phyloP scores from a whole-genome alignment of 2,329 filamentous ascomycete species.

The Scedosporium dehoogii region DNA sequence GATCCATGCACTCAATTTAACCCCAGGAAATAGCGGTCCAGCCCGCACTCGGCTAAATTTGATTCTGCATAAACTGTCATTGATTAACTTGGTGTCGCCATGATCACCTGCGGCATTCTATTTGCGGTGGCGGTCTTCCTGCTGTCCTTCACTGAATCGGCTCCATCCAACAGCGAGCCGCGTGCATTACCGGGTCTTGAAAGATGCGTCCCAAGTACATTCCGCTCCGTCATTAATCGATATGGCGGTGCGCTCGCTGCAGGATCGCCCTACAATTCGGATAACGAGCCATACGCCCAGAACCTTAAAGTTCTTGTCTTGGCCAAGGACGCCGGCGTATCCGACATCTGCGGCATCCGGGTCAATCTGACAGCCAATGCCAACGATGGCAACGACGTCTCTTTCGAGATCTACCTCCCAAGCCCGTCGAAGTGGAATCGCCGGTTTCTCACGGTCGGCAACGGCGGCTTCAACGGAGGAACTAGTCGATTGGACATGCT shows the following conservation, averaged over 20 bases:
- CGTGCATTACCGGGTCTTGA: background rate
- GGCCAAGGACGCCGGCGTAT: background rate
- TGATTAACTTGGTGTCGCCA: background rate
- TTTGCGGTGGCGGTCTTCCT: background rate
- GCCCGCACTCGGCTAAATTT: background rate
- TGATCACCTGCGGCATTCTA: background rate
- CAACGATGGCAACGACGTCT: background rate
- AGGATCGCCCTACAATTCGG: background rate
- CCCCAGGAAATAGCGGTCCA: background rate
- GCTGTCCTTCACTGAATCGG: background rate
- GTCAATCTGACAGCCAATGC: background rate
- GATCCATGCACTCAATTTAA: background rate
- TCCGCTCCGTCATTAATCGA: background rate
- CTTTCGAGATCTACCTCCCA: background rate
- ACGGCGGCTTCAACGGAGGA: constrained; percentile 17
- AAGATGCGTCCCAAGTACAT: background rate
- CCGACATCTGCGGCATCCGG: background rate
- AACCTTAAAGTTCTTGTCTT: background rate
- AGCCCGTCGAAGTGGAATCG: background rate
- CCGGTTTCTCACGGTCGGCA: background rate
- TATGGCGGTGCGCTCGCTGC: background rate
- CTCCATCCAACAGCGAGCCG: background rate
- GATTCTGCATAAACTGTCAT: background rate
- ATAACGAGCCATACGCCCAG: background rate
- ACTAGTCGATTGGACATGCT: constrained; percentile 21